Evolutionary conservation across 2,329 filamentous ascomycete species (phyloP), one percentile per base, ranked within the genome.

Genomic region (Aureobasidium lini): DNA sequence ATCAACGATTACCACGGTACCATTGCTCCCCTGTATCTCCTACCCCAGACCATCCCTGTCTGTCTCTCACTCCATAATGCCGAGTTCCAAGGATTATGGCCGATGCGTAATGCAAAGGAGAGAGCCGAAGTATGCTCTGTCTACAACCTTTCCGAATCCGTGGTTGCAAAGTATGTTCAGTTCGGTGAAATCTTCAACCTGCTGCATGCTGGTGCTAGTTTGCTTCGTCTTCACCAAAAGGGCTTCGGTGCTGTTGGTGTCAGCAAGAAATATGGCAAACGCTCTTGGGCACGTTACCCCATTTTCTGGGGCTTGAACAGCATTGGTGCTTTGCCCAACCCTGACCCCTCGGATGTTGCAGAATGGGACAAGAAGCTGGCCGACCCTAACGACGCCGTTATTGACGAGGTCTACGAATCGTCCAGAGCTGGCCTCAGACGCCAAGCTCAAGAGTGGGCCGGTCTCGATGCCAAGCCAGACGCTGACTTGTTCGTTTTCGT

Each of bases 131-230:
- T 87, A 4, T 86, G 83, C 68, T 77, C 78, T 4, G 83, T 87
- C 36, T 87, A 84, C 72, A 86, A 86, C 64, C 72, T 87, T 28
- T 76, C 79, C 13, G 70, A 79, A 10, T 77, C 84, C 8, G 72
- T 83, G 36, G 84, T 83, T 8, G 75, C 78, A 53, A 77, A 79
- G 43, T 87, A 87, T 67, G 80, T 87, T 7, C 84, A 87, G 63
- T 87, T 86, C 63, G 84, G 85, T 47, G 84, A 86, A 62, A 81
- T 87, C 10, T 87, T 87, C 75, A 87, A 88, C 68, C 74, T 88
- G 57, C 74, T 87, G 6, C 84, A 88, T 68, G 82, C 83, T n/a
- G 84, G 81, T 58, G 82, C 82, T 18, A 85, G 82, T 63, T 86
- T 87, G 64, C 76, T 88, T 9, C 81, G 85, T 60, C 75, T 87